Percentiles rank a stretch among this genome's conserved stretches.
Conservation (phyloP, 148 eudicot species). For the Rhododendron henanense region DNA sequence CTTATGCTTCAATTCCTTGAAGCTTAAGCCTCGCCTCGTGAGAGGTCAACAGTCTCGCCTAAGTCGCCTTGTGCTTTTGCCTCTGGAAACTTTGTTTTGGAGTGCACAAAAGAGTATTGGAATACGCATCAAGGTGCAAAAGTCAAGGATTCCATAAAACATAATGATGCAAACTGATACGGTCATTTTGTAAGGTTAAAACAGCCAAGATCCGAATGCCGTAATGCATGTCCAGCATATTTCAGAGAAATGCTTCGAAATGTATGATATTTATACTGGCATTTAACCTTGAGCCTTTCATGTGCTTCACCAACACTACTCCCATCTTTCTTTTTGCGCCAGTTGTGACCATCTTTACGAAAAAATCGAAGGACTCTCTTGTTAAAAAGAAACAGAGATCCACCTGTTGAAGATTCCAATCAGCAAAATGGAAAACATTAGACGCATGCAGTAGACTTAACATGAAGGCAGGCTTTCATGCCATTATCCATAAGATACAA, state of each 20-base stretch:
- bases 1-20: too few species aligned
- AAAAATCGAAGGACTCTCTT: constrained; percentile 81
- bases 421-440: constrained; percentile 11
- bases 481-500: background rate
- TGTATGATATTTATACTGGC: background rate
- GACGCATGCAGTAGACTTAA: background rate
- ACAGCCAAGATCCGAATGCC: background rate
- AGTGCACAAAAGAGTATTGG: background rate
- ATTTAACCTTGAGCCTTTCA: constrained; percentile 81
- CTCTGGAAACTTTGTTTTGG: too few species aligned
- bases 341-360: constrained; percentile 85
- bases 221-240: background rate
- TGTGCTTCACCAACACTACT: constrained; percentile 90
- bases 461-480: background rate
- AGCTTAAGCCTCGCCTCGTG: too few species aligned
- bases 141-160: background rate
- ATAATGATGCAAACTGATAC: background rate
- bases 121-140: background rate
- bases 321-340: constrained; percentile 88
- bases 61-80: too few species aligned
- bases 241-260: background rate
- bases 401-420: constrained; percentile 47
- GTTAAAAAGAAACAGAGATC: constrained; percentile 85
- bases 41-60: too few species aligned
- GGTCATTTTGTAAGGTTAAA: background rate